Percentiles rank a stretch among this genome's conserved stretches.
These are phyloP conservation scores for Macrophomina pseudophaseolina DNA, from an alignment of 2,329 filamentous ascomycete genomes.

Conservation along the genomic window DNA sequence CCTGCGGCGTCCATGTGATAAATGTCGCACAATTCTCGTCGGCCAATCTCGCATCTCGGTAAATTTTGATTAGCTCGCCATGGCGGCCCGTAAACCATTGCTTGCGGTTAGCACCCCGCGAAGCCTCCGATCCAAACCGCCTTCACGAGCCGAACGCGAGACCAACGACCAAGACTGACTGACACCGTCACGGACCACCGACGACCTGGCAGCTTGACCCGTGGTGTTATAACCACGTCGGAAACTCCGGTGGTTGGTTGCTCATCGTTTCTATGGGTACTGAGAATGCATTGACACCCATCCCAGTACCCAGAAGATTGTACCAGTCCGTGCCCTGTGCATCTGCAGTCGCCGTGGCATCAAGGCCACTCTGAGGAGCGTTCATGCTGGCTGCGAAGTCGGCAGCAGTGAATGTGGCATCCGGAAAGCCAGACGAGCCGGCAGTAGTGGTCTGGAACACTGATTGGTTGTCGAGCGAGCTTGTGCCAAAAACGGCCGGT, in stretches of 20 bases:
- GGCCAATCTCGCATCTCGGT: conserved; percentile 21
- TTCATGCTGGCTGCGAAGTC: conserved; percentile 8
- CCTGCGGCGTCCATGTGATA: conserved; percentile 15
- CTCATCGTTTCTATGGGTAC: conserved; percentile 14
- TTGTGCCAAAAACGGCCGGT: conserved; percentile 11
- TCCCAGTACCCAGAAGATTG: conserved; percentile 28
- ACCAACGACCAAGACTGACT: conserved; percentile 1
- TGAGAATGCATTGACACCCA: conserved; percentile 21
- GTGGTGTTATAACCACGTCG: conserved; percentile 38
- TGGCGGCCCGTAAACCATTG: conserved; percentile 17
- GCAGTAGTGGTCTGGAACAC: conserved; percentile 29
- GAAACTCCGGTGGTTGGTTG: conserved; percentile 34
- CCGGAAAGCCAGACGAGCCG: conserved; percentile 1
- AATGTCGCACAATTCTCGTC: conserved; percentile 19
- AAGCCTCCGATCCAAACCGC: conserved; percentile 11
- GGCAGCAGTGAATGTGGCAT: conserved; percentile 15
- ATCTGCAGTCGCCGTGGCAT: conserved; percentile 25
- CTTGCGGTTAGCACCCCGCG: conserved; percentile 13
- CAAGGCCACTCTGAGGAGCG: conserved; percentile 4
- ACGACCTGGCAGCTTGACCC: conserved; percentile 28
- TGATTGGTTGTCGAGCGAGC: conserved; percentile 15
- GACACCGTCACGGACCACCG: conserved; percentile 1
- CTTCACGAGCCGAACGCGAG: conserved; percentile 9
- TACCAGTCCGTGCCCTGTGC: conserved; percentile 36
- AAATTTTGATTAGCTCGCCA: conserved; percentile 19